Evolutionary conservation across 139 green algal species (phyloP).

Genomic region (Chlamydomonas incerta): DNA sequence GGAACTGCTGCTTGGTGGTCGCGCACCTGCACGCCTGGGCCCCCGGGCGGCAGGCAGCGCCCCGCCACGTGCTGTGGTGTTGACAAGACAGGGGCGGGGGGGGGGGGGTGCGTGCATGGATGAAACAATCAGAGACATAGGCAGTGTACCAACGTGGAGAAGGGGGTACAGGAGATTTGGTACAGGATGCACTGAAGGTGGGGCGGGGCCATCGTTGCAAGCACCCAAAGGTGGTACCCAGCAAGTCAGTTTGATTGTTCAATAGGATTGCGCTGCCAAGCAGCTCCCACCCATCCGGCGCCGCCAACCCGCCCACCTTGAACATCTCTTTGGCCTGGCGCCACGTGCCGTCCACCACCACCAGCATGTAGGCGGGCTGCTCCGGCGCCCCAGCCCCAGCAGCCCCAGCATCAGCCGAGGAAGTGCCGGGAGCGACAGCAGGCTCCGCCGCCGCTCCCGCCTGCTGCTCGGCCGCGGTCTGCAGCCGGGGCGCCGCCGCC

Average conservation of each 20-base stretch:
- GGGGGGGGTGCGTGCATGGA: too few relatives aligned
- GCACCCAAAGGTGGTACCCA: too few relatives aligned
- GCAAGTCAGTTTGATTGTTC: too few relatives aligned
- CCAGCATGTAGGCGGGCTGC: conserved; percentile 48
- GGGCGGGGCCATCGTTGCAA: too few relatives aligned
- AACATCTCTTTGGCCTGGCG: conserved; percentile 64
- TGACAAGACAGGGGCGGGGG: background rate
- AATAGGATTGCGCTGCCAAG: background rate
- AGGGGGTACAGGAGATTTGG: background rate
- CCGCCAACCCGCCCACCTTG: conserved; percentile 1
- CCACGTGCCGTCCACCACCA: conserved; percentile 68
- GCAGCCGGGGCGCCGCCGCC: background rate
- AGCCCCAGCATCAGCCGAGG: too few relatives aligned
- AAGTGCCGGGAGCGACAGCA: too few relatives aligned
- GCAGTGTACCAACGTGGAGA: background rate
- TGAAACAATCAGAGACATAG: background rate
- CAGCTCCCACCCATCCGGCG: background rate
- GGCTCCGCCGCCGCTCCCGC: too few relatives aligned
- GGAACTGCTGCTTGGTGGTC: background rate
- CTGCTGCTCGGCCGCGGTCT: background rate
- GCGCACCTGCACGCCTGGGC: background rate
- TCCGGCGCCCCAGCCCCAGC: background rate
- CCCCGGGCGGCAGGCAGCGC: background rate
- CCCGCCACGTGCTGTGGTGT: background rate
- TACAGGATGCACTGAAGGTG: too few relatives aligned